Evolutionary conservation across 2,329 filamentous ascomycete species (phyloP).

Genomic region (Daldinia sp.): DNA sequence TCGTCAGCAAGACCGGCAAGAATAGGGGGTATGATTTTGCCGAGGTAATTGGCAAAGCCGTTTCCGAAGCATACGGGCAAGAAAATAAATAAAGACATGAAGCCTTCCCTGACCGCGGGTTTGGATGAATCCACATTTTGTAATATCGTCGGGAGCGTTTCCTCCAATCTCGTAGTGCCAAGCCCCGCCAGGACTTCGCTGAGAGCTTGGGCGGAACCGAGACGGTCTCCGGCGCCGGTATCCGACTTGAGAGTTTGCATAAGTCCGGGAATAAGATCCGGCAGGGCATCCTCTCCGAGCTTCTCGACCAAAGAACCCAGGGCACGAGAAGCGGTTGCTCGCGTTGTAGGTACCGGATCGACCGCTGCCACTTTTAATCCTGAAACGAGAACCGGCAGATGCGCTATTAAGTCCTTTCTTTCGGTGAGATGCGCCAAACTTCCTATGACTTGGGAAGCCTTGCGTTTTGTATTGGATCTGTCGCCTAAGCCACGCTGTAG

Average conservation of each 20-base stretch:
- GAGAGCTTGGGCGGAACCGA: conserved; percentile 95
- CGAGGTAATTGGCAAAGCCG: conserved; percentile 95
- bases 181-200: conserved; percentile 96
- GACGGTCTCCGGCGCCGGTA: conserved; percentile 92
- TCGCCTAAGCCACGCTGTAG: conserved; percentile 92
- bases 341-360: conserved; percentile 94
- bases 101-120: conserved; percentile 91
- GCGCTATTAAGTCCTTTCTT: conserved; percentile 89
- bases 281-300: conserved; percentile 94
- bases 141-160: conserved; percentile 94
- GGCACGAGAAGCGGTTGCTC: conserved; percentile 95
- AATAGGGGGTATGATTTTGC: conserved; percentile 95
- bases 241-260: conserved; percentile 99
- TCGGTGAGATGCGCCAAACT: conserved; percentile 97
- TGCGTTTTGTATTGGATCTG: conserved; percentile 93
- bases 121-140: conserved; percentile 96
- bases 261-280: conserved; percentile 95
- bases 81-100: conserved; percentile 99
- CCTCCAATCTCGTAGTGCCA: conserved; percentile 91
- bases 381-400: conserved; percentile 91
- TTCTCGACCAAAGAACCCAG: conserved; percentile 98
- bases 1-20: conserved; percentile 95
- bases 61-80: conserved; percentile 99
- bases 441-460: conserved; percentile 96
- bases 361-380: conserved; percentile 90